phyloP scores from a whole-genome alignment of 768 basidiomycete species.

The Gloeopeniophorella convolvens region DNA sequence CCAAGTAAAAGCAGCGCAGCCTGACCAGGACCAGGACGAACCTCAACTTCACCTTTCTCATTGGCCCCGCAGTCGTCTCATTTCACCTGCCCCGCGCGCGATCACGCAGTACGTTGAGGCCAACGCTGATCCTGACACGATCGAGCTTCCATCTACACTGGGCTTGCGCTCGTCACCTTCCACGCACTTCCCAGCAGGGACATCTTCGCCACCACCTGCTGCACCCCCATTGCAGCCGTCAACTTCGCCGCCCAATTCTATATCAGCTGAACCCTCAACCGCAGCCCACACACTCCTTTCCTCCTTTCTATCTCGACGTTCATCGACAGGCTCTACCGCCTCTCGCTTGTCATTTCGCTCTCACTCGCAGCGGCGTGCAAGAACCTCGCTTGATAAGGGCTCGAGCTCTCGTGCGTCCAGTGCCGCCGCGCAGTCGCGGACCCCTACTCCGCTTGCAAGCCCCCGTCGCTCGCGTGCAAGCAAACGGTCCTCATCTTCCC shows the following conservation, averaged over 20 bases:
- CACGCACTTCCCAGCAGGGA: slow-evolving; percentile 21
- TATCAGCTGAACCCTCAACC: slow-evolving; percentile 30
- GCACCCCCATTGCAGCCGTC: background rate
- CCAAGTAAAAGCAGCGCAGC: background rate
- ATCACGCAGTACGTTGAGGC: slow-evolving; percentile 69
- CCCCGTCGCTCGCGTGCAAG: slow-evolving; percentile 18
- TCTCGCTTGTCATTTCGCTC: slow-evolving; percentile 2
- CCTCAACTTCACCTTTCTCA: slow-evolving; percentile 47
- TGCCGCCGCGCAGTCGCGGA: background rate
- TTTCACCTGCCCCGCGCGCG: slow-evolving; percentile 67
- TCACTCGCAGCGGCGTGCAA: background rate
- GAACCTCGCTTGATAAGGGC: background rate
- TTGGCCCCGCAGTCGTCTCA: slow-evolving; percentile 45
- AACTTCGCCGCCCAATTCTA: slow-evolving; percentile 2
- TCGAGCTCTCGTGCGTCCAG: slow-evolving; percentile 5
- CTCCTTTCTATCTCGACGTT: slow-evolving; percentile 36
- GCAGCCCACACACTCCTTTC: slow-evolving; percentile 60
- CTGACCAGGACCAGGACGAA: slow-evolving; percentile 16
- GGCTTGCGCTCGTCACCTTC: slow-evolving; percentile 41
- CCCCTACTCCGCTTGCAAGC: slow-evolving; percentile 2
- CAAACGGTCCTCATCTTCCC: slow-evolving; percentile 16
- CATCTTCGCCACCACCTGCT: slow-evolving; percentile 8
- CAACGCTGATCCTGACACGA: slow-evolving; percentile 42
- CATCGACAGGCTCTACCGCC: slow-evolving; percentile 15
- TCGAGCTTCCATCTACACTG: slow-evolving; percentile 63